Base-by-base conservation (phyloP, 441 rosid species). In the Lepidium campestre region DNA sequence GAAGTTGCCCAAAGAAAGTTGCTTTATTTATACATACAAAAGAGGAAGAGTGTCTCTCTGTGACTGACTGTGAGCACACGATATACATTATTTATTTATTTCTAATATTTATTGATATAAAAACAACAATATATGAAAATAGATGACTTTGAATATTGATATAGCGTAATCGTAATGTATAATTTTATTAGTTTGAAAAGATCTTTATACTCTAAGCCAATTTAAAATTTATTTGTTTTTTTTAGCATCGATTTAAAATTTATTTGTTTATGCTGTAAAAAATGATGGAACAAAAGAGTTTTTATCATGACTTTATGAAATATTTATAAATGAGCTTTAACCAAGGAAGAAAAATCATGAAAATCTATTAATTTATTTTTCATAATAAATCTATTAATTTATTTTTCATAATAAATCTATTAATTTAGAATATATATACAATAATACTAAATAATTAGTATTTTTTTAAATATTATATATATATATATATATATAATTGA, bases 1-100 rank as follows among this genome's bases (percentile, higher is more conserved):
- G 70, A 56, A 57, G 54, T 22, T 45, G 37, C 20, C 4, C 8
- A 17, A 6, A 23, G 45, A 3, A 23, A 70, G 12, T 10, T 25
- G 32, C 8, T 53, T 66, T 41, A 68, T 73, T 67, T 73, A 59
- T 73, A 73, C 40, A 44, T 7, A 63, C 41, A 37, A 62, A 14
- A 47, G 69, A 46, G 46, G 8, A 9, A 59, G 50, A 29, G 63
- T 6, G 15, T 44, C 7, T 40, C 71, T 56, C 14, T 47, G 9
- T 29, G 34, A 29, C 34, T 29, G 34, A 29, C 34, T 29, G 45
- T 53, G 56, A 15, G 40, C 18, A 23, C 22, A 1, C 19, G 58
- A 44, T 36, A 20, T 20, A 6, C 14, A 45, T 45, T 18, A 34
- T 6, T 20, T 41, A 52, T 55, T 19, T 19, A 11, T 7, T 12